A percentile compares a stretch with the other conserved stretches of the same genome.
Conservation (phyloP, 768 basidiomycete genomes). For the Hypholoma sublateritium region DNA sequence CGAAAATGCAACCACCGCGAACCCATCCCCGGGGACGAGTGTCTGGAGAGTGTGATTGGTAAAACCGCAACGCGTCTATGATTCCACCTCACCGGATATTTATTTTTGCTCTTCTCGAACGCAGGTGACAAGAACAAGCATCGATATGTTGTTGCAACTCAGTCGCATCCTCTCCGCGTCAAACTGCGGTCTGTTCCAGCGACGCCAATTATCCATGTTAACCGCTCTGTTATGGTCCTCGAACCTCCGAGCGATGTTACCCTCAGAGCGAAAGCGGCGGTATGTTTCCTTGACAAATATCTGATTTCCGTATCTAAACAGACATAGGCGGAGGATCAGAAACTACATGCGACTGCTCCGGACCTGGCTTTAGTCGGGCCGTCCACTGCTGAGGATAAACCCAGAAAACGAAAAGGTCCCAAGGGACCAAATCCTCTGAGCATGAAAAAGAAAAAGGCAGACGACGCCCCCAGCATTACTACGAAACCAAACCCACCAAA, state of each 20-base stretch:
- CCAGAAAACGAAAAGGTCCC: slow-evolving; percentile 64
- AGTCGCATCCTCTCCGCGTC: slow-evolving; percentile 70
- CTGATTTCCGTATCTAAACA: not conserved
- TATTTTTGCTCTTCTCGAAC: not conserved
- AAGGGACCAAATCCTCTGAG: slow-evolving; percentile 93
- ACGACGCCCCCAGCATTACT: slow-evolving; percentile 28
- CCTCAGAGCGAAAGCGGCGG: slow-evolving; percentile 62
- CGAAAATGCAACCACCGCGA: slow-evolving; percentile 94
- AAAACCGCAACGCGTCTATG: slow-evolving; percentile 17
- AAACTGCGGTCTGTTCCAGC: slow-evolving; percentile 75
- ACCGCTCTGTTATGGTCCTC: slow-evolving; percentile 89
- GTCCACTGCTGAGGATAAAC: slow-evolving; percentile 35
- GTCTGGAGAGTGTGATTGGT: slow-evolving; percentile 83
- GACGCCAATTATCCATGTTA: slow-evolving; percentile 88
- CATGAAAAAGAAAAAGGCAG: slow-evolving; percentile 78
- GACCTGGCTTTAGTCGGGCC: slow-evolving; percentile 46
- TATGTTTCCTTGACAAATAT: slow-evolving; percentile 27
- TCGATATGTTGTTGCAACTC: slow-evolving; percentile 87
- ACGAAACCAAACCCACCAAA: slow-evolving; percentile 40
- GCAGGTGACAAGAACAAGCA: slow-evolving; percentile 85
- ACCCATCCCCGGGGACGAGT: slow-evolving; percentile 82
- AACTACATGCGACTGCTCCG: slow-evolving; percentile 48
- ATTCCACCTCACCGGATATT: not conserved
- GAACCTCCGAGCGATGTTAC: slow-evolving; percentile 88
- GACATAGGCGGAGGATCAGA: slow-evolving; percentile 61